Evolutionary conservation across 1,139 yeast species (phyloP).

Genomic region (Starmera stellimalicola): DNA sequence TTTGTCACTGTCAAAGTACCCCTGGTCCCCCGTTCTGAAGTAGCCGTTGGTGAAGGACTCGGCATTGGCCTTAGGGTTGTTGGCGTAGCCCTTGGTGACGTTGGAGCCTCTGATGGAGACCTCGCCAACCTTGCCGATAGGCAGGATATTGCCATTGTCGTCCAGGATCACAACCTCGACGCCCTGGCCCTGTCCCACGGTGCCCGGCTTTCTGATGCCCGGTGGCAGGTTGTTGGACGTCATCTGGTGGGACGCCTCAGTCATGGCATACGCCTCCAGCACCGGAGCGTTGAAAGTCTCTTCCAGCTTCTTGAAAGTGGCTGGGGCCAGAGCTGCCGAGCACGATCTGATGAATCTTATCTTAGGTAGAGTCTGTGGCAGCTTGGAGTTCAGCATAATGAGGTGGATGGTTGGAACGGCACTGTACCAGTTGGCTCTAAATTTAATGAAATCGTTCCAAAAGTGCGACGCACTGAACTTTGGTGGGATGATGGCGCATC

Average conservation of each 20-base stretch:
- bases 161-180: conserved; percentile 50
- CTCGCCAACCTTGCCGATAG: conserved; percentile 50
- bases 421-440: conserved; percentile 55
- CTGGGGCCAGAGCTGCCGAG: conserved; percentile 57
- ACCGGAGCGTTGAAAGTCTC: conserved; percentile 51
- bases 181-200: conserved; percentile 65
- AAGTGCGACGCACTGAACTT: conserved; percentile 48
- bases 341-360: conserved; percentile 61
- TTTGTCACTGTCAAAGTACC: conserved; percentile 48
- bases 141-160: conserved; percentile 33
- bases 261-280: conserved; percentile 70
- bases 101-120: conserved; percentile 55
- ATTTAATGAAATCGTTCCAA: conserved; percentile 43
- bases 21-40: conserved; percentile 71
- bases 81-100: conserved; percentile 62
- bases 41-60: conserved; percentile 49
- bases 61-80: conserved; percentile 56
- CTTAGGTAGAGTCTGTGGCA: conserved; percentile 40
- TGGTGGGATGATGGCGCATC: conserved; percentile 47
- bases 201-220: conserved; percentile 53
- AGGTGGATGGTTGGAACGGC: conserved; percentile 70
- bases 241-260: conserved; percentile 67
- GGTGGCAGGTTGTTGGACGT: conserved; percentile 60
- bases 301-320: conserved; percentile 48
- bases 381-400: conserved; percentile 41